Evolutionary conservation across 129 eudicot genomes (phyloP).

Genomic region (Lactuca saligna): DNA sequence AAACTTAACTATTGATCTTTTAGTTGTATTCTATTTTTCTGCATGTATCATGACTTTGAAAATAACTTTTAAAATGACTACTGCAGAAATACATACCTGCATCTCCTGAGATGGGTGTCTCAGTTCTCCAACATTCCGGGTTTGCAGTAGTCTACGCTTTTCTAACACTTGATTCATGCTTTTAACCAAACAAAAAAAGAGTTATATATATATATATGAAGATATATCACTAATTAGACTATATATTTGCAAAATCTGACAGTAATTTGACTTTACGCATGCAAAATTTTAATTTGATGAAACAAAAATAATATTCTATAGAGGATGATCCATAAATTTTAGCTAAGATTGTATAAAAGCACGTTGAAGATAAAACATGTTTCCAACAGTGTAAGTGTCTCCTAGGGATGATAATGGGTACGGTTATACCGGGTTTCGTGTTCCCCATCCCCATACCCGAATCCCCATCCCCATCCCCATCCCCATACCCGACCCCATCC

Average conservation of each 20-base stretch:
- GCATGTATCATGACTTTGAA: background rate
- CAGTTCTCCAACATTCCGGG: constrained; percentile 22
- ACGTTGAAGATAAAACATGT: background rate
- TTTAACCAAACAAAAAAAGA: background rate
- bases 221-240: constrained; percentile 1
- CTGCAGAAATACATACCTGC: constrained; percentile 19
- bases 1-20: background rate
- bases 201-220: background rate
- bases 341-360: background rate
- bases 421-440: no score
- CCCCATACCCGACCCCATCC: no score
- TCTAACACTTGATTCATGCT: constrained; percentile 41
- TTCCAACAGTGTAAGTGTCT: background rate
- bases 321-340: background rate
- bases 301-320: background rate
- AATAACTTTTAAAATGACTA: background rate
- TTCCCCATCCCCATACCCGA: no score
- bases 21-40: background rate
- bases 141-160: constrained; percentile 22
- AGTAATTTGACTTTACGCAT: background rate
- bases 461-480: no score
- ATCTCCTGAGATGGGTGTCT: constrained; percentile 24
- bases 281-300: background rate
- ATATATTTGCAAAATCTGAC: constrained; percentile 8
- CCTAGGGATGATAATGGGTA: no score